Percentiles rank a stretch among this genome's conserved stretches.
Conservation (phyloP, 2,329 filamentous ascomycete genomes). For the Raffaelea arxii region DNA sequence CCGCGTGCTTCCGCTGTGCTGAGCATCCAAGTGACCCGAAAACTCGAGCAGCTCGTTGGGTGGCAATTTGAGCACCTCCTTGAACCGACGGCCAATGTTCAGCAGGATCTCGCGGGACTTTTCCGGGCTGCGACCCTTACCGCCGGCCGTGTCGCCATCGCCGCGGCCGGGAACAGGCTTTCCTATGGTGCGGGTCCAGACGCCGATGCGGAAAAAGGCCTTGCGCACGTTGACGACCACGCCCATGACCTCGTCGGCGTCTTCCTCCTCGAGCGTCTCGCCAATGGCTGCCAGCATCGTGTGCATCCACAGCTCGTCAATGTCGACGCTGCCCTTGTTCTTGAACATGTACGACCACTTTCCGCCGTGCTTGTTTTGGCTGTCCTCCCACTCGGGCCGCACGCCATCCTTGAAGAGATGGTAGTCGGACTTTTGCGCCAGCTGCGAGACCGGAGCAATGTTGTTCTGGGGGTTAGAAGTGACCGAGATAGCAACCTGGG, state of each 20-base stretch:
- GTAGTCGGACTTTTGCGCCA: conserved; percentile 97
- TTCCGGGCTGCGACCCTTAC: conserved; percentile 66
- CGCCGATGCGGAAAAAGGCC: conserved; percentile 92
- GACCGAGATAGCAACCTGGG: neutral
- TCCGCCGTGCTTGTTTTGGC: conserved; percentile 97
- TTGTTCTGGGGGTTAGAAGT: conserved; percentile 65
- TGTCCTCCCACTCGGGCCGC: conserved; percentile 96
- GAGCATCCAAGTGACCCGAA: conserved; percentile 90
- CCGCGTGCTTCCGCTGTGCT: conserved; percentile 84
- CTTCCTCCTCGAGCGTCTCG: conserved; percentile 91
- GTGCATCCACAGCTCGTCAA: conserved; percentile 93
- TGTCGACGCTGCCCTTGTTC: conserved; percentile 83
- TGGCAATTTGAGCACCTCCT: conserved; percentile 77
- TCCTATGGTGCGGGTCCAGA: conserved; percentile 93
- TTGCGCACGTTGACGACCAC: conserved; percentile 98
- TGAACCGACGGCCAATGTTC: conserved; percentile 83
- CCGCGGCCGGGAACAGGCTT: conserved; percentile 71
- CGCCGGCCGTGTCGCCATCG: conserved; percentile 60
- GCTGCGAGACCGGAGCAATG: conserved; percentile 89
- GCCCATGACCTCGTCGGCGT: conserved; percentile 96
- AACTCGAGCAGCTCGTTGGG: conserved; percentile 78
- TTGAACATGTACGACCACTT: conserved; percentile 99
- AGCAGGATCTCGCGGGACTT: conserved; percentile 80
- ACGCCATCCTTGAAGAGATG: conserved; percentile 98
- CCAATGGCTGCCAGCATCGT: conserved; percentile 95